Base-by-base conservation (phyloP, 2,329 filamentous ascomycete species). In the Diaporthe vexans region DNA sequence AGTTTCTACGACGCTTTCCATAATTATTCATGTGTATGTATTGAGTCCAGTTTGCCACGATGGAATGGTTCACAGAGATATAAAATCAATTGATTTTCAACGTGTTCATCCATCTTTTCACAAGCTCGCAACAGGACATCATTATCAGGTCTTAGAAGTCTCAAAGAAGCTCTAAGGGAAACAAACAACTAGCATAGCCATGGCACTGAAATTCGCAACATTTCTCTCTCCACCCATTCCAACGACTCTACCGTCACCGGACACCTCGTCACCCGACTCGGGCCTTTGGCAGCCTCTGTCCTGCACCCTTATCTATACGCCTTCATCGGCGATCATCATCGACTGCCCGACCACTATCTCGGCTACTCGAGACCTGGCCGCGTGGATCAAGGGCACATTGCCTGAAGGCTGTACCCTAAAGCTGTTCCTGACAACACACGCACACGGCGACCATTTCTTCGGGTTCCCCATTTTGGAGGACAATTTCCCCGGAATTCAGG, bases 371-470 rank as follows among this genome's bases (percentile, higher is more conserved):
- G 52, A 71, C 35, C 48, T 71, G 35, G 67, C 67, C 5, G 51
- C 51, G 4, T 71, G 67, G 67, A 35, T 71, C 51, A 71, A 43
- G 40, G 54, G 54, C 24, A 71, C 33, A 3, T 17, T 71, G 10
- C 51, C 67, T 10, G 67, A 21, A 7, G 67, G 67, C 40, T 71
- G 51, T 19, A n/a, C 51, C 29, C 24, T 58, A 10, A 33, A 48
- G 13, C n/a, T 56, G 6, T 71, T 71, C 24, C 24, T 71, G 35
- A 29, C 48, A 10, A 71, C 51, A 6, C 67, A 71, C 29, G 67
- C 67, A 7, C 67, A 71, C 11, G 67, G 67, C n/a, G 67, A 71
- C 8, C 67, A 71, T 37, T 71, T 71, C 35, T 71, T 71, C 54
- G 67, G 67, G 10, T 71, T 71, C 40, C 67, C 67, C 1, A 33